phyloP scores from a whole-genome alignment of 1,284 basidiomycete genomes.

The Melampsora americana region DNA sequence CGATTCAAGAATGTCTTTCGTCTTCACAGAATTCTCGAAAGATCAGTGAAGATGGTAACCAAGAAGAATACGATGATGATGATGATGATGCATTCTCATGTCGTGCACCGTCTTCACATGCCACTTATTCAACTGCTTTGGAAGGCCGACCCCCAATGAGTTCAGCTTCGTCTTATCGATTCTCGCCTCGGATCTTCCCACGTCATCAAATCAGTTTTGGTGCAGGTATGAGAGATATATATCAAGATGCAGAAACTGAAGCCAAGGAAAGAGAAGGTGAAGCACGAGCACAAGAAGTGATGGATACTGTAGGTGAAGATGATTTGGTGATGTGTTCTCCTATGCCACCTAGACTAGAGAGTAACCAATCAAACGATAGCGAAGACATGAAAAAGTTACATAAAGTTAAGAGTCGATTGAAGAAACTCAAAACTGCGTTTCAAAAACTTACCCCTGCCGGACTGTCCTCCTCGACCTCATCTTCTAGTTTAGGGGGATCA shows the following conservation, averaged over 20 bases:
- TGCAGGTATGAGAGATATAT: slow-evolving; percentile 40
- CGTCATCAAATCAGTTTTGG: slow-evolving; percentile 44
- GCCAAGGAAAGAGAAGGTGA: slow-evolving; percentile 41
- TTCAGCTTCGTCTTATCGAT: slow-evolving; percentile 30
- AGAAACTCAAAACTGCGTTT: slow-evolving; percentile 43
- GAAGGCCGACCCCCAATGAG: slow-evolving; percentile 19
- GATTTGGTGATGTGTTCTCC: slow-evolving; percentile 19
- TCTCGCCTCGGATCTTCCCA: slow-evolving; percentile 41
- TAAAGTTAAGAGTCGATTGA: slow-evolving; percentile 38
- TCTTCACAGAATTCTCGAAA: not conserved
- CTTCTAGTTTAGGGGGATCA: not conserved
- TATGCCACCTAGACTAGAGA: slow-evolving; percentile 1
- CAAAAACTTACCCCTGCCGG: slow-evolving; percentile 36
- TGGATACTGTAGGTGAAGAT: slow-evolving; percentile 39
- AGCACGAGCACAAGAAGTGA: slow-evolving; percentile 28
- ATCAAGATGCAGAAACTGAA: slow-evolving; percentile 41
- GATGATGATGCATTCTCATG: slow-evolving; percentile 34
- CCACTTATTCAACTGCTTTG: slow-evolving; percentile 36
- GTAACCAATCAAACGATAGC: not conserved
- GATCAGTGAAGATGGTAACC: not conserved
- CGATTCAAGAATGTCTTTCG: not conserved
- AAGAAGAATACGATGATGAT: slow-evolving; percentile 25
- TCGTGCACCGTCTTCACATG: slow-evolving; percentile 39
- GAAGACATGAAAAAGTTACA: slow-evolving; percentile 7
- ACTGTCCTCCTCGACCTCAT: slow-evolving; percentile 8